Base-by-base conservation (phyloP, 106 monocot genomes). In the Ottelia alismoides region DNA sequence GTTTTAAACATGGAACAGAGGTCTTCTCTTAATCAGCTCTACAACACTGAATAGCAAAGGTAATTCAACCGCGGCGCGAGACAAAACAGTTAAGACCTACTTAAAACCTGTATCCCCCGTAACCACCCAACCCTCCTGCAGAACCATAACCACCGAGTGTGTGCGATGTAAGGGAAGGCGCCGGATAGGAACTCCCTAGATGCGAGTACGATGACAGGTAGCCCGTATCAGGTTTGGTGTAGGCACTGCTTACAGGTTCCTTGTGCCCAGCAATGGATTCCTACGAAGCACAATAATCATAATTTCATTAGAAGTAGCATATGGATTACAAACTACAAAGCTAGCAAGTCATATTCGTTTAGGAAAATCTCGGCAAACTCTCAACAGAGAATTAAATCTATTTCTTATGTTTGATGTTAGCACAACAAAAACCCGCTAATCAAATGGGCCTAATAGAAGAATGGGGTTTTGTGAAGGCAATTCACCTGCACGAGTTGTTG, bases 401-500 rank as follows among this genome's bases (percentile, higher is more conserved):
- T n/a, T 22, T 22, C 2, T 17, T 16, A 43, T 43, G 40, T 6
- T 43, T 43, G 16, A 7, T 16, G 6, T 7, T 16, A 43, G 16
- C 40, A n/a, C n/a, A n/a, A n/a, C n/a, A n/a, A n/a, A n/a, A n/a
- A n/a, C n/a, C n/a, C n/a, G n/a, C n/a, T n/a, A n/a, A n/a, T n/a
- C n/a, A n/a, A n/a, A n/a, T n/a, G n/a, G n/a, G n/a, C n/a, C 40
- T 7, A 43, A 16, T 7, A 43, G 40, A 43, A 43, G 40, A 7
- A 43, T 16, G 16, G 40, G 2, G 49, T 49, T 1, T 52, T 43
- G 40, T 7, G 40, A 16, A 43, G 6, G 6, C 40, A 43, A 43
- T 27, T 27, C 57, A 75, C 75, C 64, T 70, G 64, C 22, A 75
- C 60, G 25, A 75, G 75, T 56, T 65, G 69, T 25, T 75, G 75